A percentile compares a stretch with the other conserved stretches of the same genome.
Evolutionary conservation across 2,329 filamentous ascomycete species (phyloP).

Genomic region (Fusarium mexicanum): DNA sequence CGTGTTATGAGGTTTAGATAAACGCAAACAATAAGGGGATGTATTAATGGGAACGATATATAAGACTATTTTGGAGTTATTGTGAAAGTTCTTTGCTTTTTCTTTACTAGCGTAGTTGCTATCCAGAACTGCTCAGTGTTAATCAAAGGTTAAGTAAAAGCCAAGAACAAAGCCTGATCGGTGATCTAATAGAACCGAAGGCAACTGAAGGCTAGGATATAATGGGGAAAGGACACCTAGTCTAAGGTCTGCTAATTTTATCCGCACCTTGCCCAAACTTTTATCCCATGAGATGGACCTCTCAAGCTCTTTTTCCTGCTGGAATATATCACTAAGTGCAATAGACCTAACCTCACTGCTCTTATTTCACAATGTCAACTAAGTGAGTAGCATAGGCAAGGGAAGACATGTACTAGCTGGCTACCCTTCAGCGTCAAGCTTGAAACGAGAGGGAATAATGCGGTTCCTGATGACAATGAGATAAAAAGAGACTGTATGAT

Average conservation of each 20-base stretch:
- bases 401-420: not conserved
- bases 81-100: not conserved
- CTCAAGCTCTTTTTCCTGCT: fast-evolving
- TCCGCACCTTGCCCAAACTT: not conserved
- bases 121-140: fast-evolving
- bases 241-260: too few relatives aligned
- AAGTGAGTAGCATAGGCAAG: not conserved
- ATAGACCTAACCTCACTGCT: not conserved
- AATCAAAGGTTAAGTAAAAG: not conserved
- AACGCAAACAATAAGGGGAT: fast-evolving
- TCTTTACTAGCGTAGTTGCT: too few relatives aligned
- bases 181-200: fast-evolving
- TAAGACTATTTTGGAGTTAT: not conserved
- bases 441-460: fast-evolving
- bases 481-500: not conserved
- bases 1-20: not conserved
- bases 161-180: too few relatives aligned
- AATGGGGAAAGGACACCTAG: not conserved
- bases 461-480: fast-evolving
- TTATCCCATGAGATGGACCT: fast-evolving
- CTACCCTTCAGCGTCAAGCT: too few relatives aligned
- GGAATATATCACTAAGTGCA: too few relatives aligned
- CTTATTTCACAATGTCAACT: too few relatives aligned
- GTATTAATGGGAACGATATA: fast-evolving
- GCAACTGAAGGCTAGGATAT: not conserved